Base-by-base conservation (phyloP, 2,329 filamentous ascomycete species). In the Beauveria australis region DNA sequence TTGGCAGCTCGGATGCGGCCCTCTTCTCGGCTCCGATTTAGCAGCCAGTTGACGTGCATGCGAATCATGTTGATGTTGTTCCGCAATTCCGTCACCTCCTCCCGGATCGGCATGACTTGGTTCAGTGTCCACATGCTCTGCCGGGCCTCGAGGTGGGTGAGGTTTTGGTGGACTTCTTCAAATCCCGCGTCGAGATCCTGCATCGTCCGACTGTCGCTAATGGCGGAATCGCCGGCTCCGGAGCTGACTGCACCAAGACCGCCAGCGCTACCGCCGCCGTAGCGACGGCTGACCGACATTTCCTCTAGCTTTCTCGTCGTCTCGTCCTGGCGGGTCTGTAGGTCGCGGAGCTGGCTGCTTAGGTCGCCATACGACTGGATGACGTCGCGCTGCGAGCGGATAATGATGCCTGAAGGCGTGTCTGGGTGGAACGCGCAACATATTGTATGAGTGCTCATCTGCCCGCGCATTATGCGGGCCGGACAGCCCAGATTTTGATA, bases 51-150 rank as follows among this genome's bases (percentile, higher is more conserved):
- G 49, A 84, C 79, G 64, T 85, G 81, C 81, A 84, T 84, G 59
- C 79, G 78, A 48, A 85, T 76, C 66, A 83, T 80, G 55, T 81
- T 82, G 62, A 83, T 74, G 64, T 79, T 83, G 71, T 79, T 83
- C 48, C 79, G 75, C 47, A 84, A 73, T 68, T 87, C 84, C 4
- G 80, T 78, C n/a, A 87, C 77, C 69, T 86, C 82, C 62, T 87
- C 83, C 61, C 84, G 82, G 63, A 87, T 79, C 8, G 81, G 82
- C 67, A 84, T 78, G 5, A 83, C 80, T 69, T 86, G 82, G 65
- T 85, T 86, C 67, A 86, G 77, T 9, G 84, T 77, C 77, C 83
- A 80, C 71, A 85, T 80, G 37, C 79, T 83, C 67, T 86, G 83
- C 53, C 82, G 79, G 3, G 80, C 81, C 67, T 86, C 83, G 54